Percentiles rank a stretch among this genome's conserved stretches.
These are phyloP conservation scores for Schwanniomyces yamadae DNA, from an alignment of 805 yeast genomes.

Conservation along the genomic window DNA sequence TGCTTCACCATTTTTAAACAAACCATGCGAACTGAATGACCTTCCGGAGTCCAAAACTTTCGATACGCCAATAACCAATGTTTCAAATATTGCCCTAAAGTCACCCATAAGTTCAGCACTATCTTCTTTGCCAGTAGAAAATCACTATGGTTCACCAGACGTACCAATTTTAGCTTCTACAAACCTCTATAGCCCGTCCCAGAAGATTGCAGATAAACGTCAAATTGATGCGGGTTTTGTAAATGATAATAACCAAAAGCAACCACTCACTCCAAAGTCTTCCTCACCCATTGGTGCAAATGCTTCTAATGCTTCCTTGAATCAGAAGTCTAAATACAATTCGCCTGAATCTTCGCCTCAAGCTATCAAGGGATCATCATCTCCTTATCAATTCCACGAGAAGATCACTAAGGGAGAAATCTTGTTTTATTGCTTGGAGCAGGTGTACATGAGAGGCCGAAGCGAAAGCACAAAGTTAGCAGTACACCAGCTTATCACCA, in stretches of 20 bases:
- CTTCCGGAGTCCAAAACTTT: not conserved
- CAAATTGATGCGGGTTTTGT: no score
- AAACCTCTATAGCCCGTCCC: not conserved
- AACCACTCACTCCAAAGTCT: not conserved
- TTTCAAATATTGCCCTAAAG: constrained; percentile 5
- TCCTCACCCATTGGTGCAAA: not conserved
- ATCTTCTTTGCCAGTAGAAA: not conserved
- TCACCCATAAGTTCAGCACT: constrained; percentile 1
- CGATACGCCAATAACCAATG: constrained; percentile 1
- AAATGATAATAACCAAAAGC: not conserved
- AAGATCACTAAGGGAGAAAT: constrained; percentile 31
- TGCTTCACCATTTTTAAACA: constrained; percentile 2
- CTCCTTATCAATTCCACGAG: constrained; percentile 1
- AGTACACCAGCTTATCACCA: constrained; percentile 43
- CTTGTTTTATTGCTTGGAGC: constrained; percentile 43
- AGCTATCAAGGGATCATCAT: no score
- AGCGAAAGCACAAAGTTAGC: constrained; percentile 39
- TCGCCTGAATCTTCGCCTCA: no score
- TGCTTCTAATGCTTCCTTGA: no score
- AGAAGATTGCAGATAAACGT: no score
- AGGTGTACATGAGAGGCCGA: constrained; percentile 43
- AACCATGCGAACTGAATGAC: not conserved
- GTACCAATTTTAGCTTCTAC: not conserved
- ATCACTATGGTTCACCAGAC: not conserved
- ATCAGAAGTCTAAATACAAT: no score